Conservation (phyloP, 257 asterid species). For the Penstemon eatonii region DNA sequence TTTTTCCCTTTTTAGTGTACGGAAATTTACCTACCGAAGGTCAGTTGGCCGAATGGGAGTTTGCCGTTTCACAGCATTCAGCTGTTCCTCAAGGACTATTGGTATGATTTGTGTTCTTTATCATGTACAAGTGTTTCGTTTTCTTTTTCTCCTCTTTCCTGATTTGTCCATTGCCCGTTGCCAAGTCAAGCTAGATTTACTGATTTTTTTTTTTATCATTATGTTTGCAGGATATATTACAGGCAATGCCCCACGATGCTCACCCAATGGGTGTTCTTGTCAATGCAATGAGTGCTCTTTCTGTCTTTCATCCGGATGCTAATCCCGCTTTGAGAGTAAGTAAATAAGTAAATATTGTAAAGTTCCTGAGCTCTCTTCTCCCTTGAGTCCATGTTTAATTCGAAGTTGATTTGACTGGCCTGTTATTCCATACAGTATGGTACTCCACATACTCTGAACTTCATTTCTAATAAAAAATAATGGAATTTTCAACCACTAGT, state of each 20-base stretch:
- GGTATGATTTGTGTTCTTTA: conserved; percentile 30
- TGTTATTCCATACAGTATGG: conserved; percentile 10
- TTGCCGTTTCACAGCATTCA: conserved; percentile 86
- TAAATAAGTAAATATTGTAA: too few species aligned
- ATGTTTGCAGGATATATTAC: conserved; percentile 86
- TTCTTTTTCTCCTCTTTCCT: background rate
- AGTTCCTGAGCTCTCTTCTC: conserved; percentile 9
- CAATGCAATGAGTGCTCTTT: conserved; percentile 93
- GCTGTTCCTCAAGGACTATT: conserved; percentile 56
- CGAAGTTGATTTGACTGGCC: background rate
- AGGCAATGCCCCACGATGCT: conserved; percentile 99
- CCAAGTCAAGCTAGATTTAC: conserved; percentile 23
- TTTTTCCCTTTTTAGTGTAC: conserved; percentile 57
- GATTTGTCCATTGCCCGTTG: background rate
- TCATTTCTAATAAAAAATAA: too few species aligned
- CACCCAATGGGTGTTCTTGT: conserved; percentile 99
- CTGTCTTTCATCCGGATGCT: conserved; percentile 99
- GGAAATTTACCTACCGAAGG: conserved; percentile 85
- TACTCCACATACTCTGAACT: background rate
- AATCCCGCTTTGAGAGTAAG: conserved; percentile 96
- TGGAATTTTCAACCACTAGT: too few species aligned
- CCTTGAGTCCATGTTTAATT: background rate
- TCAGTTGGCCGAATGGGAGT: conserved; percentile 94
- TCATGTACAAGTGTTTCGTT: background rate
- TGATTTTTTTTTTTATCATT: conserved; percentile 31